These are phyloP conservation scores for Oleoguttula mirabilis DNA, from an alignment of 495 filamentous ascomycete species.

Conservation along the genomic window DNA sequence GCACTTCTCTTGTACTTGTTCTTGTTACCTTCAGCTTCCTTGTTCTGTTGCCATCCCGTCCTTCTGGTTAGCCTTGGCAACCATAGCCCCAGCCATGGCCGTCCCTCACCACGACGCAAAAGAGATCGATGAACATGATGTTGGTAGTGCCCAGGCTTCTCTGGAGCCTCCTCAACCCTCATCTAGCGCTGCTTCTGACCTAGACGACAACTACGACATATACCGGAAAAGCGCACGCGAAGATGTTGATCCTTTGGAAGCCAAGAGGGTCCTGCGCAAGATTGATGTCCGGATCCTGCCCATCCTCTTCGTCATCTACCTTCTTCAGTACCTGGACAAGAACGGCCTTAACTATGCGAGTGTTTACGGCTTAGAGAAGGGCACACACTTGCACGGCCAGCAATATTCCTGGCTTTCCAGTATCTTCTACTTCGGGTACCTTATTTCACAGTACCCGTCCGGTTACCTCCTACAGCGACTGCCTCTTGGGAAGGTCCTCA, in stretches of 20 bases:
- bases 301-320: constrained; percentile 44
- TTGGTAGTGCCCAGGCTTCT: constrained; percentile 5
- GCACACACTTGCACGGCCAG: constrained; percentile 40
- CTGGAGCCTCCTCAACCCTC: constrained; percentile 11
- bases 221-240: constrained; percentile 32
- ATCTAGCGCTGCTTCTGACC: constrained; percentile 20
- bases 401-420: constrained; percentile 48
- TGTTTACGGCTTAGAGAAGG: constrained; percentile 44
- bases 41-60: too few species aligned
- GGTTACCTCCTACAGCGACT: constrained; percentile 42
- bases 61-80: too few species aligned
- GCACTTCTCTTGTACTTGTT: too few species aligned
- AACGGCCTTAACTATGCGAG: constrained; percentile 48
- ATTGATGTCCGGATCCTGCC: constrained; percentile 45
- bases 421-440: constrained; percentile 46
- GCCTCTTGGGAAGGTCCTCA: constrained; percentile 41
- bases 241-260: constrained; percentile 34
- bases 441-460: constrained; percentile 42
- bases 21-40: too few species aligned
- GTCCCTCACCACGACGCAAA: too few species aligned
- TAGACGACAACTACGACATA: constrained; percentile 37
- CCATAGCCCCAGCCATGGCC: too few species aligned
- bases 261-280: constrained; percentile 39
- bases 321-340: constrained; percentile 49
- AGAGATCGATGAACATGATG: too few species aligned